Conservation (phyloP, 371 early-diverging fungal species). For the Apophysomyces elegans region DNA sequence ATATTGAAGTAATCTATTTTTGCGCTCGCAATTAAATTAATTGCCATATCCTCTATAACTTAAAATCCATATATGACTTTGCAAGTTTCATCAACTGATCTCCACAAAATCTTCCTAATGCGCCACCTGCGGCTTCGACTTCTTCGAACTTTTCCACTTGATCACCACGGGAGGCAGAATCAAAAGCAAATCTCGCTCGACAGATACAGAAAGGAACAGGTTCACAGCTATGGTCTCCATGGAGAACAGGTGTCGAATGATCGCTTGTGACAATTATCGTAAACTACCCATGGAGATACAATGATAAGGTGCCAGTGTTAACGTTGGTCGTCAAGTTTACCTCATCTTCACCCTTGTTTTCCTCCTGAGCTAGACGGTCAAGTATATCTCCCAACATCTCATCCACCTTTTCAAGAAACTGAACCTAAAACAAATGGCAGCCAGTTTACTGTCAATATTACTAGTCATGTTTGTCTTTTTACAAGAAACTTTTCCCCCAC, state of each 20-base stretch:
- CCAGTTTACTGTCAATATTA: background rate
- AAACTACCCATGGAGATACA: slow-evolving; percentile 26
- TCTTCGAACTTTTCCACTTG: slow-evolving; percentile 36
- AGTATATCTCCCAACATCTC: slow-evolving; percentile 43
- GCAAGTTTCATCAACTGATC: slow-evolving; percentile 40
- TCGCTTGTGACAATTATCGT: slow-evolving; percentile 55
- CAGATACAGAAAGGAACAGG: slow-evolving; percentile 53
- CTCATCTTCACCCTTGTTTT: slow-evolving; percentile 18
- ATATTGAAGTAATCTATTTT: too few species aligned
- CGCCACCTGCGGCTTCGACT: slow-evolving; percentile 32
- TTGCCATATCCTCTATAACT: too few species aligned
- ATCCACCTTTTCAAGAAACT: slow-evolving; percentile 51
- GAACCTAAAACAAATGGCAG: slow-evolving; percentile 13
- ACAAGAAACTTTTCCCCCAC: too few species aligned
- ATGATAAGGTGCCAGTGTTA: background rate
- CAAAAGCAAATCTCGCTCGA: slow-evolving; percentile 17
- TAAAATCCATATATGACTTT: slow-evolving; percentile 34
- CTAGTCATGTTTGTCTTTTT: background rate
- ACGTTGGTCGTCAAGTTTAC: slow-evolving; percentile 9
- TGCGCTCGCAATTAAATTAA: too few species aligned
- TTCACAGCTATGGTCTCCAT: slow-evolving; percentile 57
- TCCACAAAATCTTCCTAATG: slow-evolving; percentile 51
- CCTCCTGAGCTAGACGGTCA: slow-evolving; percentile 19
- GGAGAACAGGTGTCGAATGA: slow-evolving; percentile 55
- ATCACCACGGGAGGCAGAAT: slow-evolving; percentile 21